Evolutionary conservation across 805 yeast species (phyloP), one percentile per base, ranked within the genome.

Genomic region (Saturnispora kantuleensis): DNA sequence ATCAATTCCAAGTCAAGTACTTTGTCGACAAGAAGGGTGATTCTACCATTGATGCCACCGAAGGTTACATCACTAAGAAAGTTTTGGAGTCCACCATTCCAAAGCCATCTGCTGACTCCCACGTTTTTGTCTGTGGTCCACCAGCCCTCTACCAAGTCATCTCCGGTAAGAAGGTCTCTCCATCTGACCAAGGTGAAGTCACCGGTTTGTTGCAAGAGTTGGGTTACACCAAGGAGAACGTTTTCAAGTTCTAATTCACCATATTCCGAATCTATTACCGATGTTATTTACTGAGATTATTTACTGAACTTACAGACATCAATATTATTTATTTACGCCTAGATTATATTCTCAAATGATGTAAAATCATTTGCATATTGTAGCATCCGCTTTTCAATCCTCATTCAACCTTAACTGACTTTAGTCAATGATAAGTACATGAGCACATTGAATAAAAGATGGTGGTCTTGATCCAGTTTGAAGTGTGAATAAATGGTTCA

Each of bases 51-150:
- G 63, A 69, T 13, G 88, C 87, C 40, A 63, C 75, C 50, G 65
- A 68, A 36, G 98, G 98, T 43, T 83, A 63, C 74, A 83, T 93
- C 60, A 65, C 83, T 62, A 79, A 82, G 68, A 95, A 84, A 8
- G 79, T 71, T 66, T 69, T 90, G 62, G 60, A 69, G 52, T 61
- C 69, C 48, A 66, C 76, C 63, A 65, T 85, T 52, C 79, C 90
- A 47, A 70, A 73, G 52, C 81, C 96, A 31, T 58, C 73, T 16
- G 71, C 67, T 41, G 83, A 77, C 47, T 70, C 76, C 56, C 83
- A 81, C 60, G 75, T 89, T 47, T 90, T 84, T 56, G 84, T 90
- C 46, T 93, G 98, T 67, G 98, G 98, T 46, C 98, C 98, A 48
- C 95, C 96, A 58, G 84, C 84, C 35, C 73, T 93, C 63, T 85